Conservation (phyloP, 225 moss, liverwort and hornwort genomes). For the Neckera pumila region DNA sequence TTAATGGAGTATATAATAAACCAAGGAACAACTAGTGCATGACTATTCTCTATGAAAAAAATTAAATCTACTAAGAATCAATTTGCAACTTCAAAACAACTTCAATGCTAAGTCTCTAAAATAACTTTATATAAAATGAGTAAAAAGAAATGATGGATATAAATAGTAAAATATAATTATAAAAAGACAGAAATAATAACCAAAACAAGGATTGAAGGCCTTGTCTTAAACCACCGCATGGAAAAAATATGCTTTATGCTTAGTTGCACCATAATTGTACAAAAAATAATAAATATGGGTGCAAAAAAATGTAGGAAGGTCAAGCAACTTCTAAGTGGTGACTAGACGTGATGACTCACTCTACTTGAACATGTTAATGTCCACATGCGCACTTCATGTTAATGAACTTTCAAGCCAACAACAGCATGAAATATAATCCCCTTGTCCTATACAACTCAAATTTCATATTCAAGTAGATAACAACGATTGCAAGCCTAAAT, state of each 20-base stretch:
- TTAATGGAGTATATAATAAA: not conserved
- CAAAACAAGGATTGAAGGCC: not conserved
- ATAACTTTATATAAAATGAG: not conserved
- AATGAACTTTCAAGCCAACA: not conserved
- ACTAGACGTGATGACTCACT: rapidly evolving
- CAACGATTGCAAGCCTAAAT: rapidly evolving
- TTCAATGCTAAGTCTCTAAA: too few relatives aligned
- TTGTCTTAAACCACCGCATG: rapidly evolving
- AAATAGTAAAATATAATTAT: too few relatives aligned
- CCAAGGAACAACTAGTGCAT: not conserved
- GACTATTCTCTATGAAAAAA: not conserved
- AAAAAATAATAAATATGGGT: rapidly evolving
- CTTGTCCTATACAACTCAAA: not conserved
- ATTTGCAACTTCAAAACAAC: not conserved
- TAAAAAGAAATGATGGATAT: not conserved
- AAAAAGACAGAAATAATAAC: not conserved
- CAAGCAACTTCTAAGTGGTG: rapidly evolving
- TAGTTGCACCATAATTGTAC: rapidly evolving
- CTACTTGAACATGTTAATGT: rapidly evolving
- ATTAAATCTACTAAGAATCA: not conserved
- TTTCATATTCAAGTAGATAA: not conserved
- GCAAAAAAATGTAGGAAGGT: not conserved
- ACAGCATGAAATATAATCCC: rapidly evolving
- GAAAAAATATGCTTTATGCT: rapidly evolving
- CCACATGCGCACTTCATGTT: not conserved